These are phyloP conservation scores for Stephania japonica DNA, from an alignment of 164 flowering plant species.

Conservation along the genomic window DNA sequence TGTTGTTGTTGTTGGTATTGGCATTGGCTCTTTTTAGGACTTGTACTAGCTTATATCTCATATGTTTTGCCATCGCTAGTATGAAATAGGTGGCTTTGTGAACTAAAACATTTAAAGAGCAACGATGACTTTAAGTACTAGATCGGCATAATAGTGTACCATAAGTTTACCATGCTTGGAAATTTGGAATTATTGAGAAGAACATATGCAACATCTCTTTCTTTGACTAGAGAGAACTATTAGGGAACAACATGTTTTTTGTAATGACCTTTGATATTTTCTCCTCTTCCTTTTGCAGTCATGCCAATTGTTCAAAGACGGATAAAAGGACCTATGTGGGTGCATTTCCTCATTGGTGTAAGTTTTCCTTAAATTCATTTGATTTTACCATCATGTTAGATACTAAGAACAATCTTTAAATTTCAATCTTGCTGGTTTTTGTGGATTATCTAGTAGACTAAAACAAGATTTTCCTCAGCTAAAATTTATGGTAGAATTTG, in stretches of 20 bases:
- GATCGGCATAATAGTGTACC: neutral
- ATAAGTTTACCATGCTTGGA: neutral
- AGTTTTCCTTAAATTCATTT: constrained; percentile 23
- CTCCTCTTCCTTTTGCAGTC: constrained; percentile 36
- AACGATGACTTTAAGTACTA: neutral
- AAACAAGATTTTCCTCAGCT: neutral
- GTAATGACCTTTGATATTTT: neutral
- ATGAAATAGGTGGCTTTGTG: neutral
- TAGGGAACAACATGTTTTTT: constrained; percentile 4
- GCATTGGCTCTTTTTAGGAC: no score
- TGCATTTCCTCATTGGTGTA: constrained; percentile 68
- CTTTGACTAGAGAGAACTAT: neutral
- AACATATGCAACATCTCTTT: neutral
- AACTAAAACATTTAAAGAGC: neutral
- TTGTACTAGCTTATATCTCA: no score
- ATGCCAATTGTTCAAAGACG: constrained; percentile 75
- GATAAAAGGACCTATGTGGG: constrained; percentile 92
- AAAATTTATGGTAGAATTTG: no score
- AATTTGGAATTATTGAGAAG: neutral
- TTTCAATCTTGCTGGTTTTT: neutral
- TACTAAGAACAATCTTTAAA: neutral
- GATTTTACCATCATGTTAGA: neutral
- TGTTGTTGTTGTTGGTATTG: no score
- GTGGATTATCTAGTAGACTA: neutral
- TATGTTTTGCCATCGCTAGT: no score